Percentiles rank a stretch among this genome's conserved stretches.
These are phyloP conservation scores for Myochromella boudieri DNA, from an alignment of 768 basidiomycete species.

Conservation along the genomic window DNA sequence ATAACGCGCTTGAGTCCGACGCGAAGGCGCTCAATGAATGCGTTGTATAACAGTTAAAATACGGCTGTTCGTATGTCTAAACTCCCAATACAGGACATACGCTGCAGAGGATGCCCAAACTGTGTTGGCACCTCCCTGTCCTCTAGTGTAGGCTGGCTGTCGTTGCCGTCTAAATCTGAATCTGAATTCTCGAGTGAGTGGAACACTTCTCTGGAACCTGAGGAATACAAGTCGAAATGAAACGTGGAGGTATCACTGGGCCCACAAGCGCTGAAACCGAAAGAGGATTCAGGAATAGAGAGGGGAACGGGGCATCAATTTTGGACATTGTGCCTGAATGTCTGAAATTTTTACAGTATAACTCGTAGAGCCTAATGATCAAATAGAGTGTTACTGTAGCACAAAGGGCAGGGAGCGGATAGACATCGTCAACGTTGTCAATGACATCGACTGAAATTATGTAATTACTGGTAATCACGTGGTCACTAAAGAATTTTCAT, in stretches of 20 bases:
- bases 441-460: no score
- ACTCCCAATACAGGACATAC: slow-evolving; percentile 30
- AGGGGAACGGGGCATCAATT: no score
- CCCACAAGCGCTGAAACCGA: neutral
- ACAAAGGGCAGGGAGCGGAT: no score
- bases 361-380: no score
- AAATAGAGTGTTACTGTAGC: no score
- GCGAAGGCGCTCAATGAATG: slow-evolving; percentile 17
- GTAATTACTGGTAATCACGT: no score
- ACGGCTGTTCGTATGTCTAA: slow-evolving; percentile 22
- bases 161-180: slow-evolving; percentile 22
- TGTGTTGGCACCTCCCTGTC: slow-evolving; percentile 19
- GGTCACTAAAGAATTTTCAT: no score
- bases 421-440: no score
- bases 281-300: neutral
- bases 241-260: slow-evolving; percentile 1
- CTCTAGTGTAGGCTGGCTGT: slow-evolving; percentile 33
- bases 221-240: slow-evolving; percentile 15
- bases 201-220: slow-evolving; percentile 17
- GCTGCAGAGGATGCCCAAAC: slow-evolving; percentile 34
- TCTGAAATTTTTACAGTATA: no score
- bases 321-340: no score
- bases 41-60: slow-evolving; percentile 18
- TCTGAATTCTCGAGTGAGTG: slow-evolving; percentile 21
- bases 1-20: slow-evolving; percentile 26